Evolutionary conservation across 1,284 basidiomycete species (phyloP).

Genomic region (Malassezia globosa): DNA sequence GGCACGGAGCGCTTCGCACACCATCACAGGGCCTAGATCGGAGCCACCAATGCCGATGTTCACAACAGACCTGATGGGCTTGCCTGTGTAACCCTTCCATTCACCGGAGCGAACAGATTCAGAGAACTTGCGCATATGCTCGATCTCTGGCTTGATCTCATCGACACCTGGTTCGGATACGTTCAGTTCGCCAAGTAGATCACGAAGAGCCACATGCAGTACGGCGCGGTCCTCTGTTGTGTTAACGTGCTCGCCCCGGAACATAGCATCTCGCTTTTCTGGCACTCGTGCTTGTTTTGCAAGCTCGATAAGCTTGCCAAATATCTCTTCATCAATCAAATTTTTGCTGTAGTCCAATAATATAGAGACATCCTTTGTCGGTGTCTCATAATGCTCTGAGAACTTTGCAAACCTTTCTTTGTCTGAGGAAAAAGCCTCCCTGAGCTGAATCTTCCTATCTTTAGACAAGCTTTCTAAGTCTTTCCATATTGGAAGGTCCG

Average conservation of each 20-base stretch:
- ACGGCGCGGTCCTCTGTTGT: constrained; percentile 94
- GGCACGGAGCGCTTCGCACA: constrained; percentile 86
- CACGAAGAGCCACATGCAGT: constrained; percentile 83
- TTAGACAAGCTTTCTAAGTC: constrained; percentile 79
- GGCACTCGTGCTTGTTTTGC: constrained; percentile 78
- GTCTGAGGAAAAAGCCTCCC: constrained; percentile 81
- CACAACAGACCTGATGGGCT: constrained; percentile 83
- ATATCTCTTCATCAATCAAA: constrained; percentile 75
- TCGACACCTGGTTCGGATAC: constrained; percentile 69
- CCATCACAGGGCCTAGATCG: constrained; percentile 96
- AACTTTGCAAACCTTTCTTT: constrained; percentile 73
- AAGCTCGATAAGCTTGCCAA: constrained; percentile 59
- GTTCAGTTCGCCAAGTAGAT: constrained; percentile 57
- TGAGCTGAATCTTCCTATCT: constrained; percentile 65
- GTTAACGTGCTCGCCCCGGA: constrained; percentile 90
- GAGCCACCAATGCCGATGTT: constrained; percentile 99
- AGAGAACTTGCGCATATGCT: constrained; percentile 83
- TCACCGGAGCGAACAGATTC: constrained; percentile 70
- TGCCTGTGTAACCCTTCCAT: constrained; percentile 96
- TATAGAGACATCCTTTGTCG: constrained; percentile 62
- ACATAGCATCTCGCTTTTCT: constrained; percentile 80
- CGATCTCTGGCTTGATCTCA: constrained; percentile 71
- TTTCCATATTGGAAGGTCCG: constrained; percentile 57
- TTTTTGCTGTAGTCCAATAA: constrained; percentile 96
- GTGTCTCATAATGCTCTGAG: constrained; percentile 61